Evolutionary conservation across 2,329 filamentous ascomycete genomes (phyloP).

Genomic region (Lecanicillium sp.): DNA sequence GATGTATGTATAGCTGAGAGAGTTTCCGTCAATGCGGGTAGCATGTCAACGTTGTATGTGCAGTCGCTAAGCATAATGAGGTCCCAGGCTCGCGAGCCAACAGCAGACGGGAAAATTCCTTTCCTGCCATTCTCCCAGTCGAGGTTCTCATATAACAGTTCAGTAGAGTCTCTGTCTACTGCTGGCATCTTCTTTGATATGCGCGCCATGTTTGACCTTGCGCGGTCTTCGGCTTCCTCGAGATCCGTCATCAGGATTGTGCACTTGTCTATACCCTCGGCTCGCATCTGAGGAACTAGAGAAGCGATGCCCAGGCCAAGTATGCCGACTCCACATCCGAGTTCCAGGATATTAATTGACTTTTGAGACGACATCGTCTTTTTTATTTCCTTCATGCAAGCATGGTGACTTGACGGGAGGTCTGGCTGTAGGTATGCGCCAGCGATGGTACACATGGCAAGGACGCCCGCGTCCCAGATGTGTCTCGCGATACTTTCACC

Average conservation of each 20-base stretch:
- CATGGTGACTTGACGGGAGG: conserved; percentile 16
- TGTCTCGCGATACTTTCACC: conserved; percentile 53
- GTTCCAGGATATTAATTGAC: conserved; percentile 38
- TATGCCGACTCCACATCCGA: conserved; percentile 50
- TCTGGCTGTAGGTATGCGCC: conserved; percentile 18
- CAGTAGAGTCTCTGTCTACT: conserved; percentile 6
- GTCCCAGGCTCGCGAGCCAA: conserved; percentile 37
- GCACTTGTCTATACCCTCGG: conserved; percentile 13
- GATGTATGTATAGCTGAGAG: conserved; percentile 37
- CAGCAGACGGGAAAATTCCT: conserved; percentile 34
- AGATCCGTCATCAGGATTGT: conserved; percentile 48
- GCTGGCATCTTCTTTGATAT: conserved; percentile 5
- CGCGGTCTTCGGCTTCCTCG: conserved; percentile 41
- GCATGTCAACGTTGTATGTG: conserved; percentile 51
- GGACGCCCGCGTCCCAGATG: conserved; percentile 49
- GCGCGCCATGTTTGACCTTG: conserved; percentile 36
- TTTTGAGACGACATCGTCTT: conserved; percentile 17
- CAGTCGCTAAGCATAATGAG: conserved; percentile 50
- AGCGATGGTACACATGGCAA: conserved; percentile 28
- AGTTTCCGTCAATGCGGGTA: conserved; percentile 45
- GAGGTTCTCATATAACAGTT: conserved; percentile 42
- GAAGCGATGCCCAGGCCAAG: conserved; percentile 41
- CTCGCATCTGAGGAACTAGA: conserved; percentile 19
- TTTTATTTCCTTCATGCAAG: conserved; percentile 22
- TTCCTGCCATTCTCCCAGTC: conserved; percentile 46